Base-by-base conservation (phyloP, 23 red algal species). In the Gracilaria domingensis region DNA sequence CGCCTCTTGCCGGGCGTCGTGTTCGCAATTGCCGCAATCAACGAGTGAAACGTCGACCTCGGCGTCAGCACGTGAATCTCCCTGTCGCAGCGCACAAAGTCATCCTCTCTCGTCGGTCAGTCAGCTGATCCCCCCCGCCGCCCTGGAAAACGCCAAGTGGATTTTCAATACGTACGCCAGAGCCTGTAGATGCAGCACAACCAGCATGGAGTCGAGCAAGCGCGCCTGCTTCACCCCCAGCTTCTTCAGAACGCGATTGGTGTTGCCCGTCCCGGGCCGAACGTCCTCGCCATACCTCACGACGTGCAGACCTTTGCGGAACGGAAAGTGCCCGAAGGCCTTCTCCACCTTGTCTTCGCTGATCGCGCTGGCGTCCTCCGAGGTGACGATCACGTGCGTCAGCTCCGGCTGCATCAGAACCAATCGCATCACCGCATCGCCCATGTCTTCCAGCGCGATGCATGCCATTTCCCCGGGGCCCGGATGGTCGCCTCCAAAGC, bases 51-150 rank as follows among this genome's bases (percentile, higher is more conserved):
- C 62, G 62, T 67, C 13, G 62, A 67, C 2, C 16, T 33, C 33
- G 62, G 62, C 24, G 62, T 67, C 13, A 67, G 9, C 62, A 67
- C 62, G 62, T 67, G 62, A 33, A 67, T 2, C 62, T 67, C 62
- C 2, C 62, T 67, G 62, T 67, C 6, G 62, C 2, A 32, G 62
- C n/a, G 20, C 62, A 67, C 62, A 67, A 28, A 67, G 7, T 48
- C 7, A 12, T 5, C 59, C 21, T 30, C 21, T 12, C 21, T 64
- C 24, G 8, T 33, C 33, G 62, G 62, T 67, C 62, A 67, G 62
- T 67, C 9, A 18, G 1, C 2, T 67, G 62, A 32, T 67, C 9
- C 8, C 7, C 8, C 26, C 13, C 17, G 62, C 0, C 9, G 2
- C 14, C 33, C 20, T 13, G 24, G 13, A 12, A 67, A 2, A 45